These are phyloP conservation scores for Dactylellina parvicollis DNA, from an alignment of 2,329 filamentous ascomycete species.

Conservation along the genomic window DNA sequence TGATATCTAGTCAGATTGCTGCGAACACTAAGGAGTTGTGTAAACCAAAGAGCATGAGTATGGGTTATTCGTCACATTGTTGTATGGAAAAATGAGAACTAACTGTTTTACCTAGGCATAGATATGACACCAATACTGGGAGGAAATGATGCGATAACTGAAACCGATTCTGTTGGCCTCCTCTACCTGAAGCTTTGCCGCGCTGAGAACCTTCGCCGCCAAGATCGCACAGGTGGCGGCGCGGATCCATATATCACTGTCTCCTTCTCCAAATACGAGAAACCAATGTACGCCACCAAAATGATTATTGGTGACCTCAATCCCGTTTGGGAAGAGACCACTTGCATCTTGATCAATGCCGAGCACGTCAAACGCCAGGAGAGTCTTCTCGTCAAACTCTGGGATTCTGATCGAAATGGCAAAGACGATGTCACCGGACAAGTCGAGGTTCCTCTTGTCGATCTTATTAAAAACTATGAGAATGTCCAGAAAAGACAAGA, in stretches of 20 bases:
- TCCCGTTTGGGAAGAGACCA: conserved; percentile 88
- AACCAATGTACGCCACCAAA: conserved; percentile 96
- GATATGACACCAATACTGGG: conserved; percentile 90
- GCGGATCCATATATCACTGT: conserved; percentile 96
- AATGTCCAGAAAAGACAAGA: conserved; percentile 92
- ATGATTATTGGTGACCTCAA: conserved; percentile 96
- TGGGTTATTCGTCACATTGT: conserved; percentile 60
- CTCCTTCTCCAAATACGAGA: conserved; percentile 94
- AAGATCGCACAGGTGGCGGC: conserved; percentile 89
- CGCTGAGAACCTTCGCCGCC: conserved; percentile 86
- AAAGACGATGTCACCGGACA: conserved; percentile 96
- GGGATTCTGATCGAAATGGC: conserved; percentile 90
- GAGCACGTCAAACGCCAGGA: conserved; percentile 94
- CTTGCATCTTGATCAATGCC: conserved; percentile 83
- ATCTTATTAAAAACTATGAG: conserved; percentile 91
- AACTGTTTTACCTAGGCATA: conserved; percentile 64
- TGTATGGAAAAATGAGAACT: neutral
- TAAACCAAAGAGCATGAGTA: conserved; percentile 91
- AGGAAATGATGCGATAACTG: conserved; percentile 92
- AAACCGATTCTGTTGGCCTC: conserved; percentile 82
- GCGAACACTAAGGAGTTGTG: conserved; percentile 90
- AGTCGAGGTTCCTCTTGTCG: conserved; percentile 89
- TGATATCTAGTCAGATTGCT: conserved; percentile 93
- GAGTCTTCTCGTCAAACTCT: conserved; percentile 90
- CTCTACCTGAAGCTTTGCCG: conserved; percentile 91